These are phyloP conservation scores for Phyllosticta capitalensis DNA, from an alignment of 2,329 filamentous ascomycete species.

Conservation along the genomic window DNA sequence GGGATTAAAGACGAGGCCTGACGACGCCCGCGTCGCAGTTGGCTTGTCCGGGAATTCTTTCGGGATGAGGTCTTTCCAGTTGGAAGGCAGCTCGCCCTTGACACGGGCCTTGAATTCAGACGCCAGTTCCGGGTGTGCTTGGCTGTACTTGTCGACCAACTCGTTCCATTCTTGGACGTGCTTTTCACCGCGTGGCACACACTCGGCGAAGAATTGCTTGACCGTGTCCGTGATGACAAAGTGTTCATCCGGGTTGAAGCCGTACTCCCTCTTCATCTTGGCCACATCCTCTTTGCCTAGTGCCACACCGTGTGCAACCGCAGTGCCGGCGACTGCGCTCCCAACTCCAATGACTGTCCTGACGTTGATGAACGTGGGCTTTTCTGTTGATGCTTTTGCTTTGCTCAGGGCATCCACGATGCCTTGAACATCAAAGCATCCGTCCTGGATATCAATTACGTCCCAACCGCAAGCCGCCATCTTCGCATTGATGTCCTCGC, in stretches of 20 bases:
- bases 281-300: slow-evolving; percentile 46
- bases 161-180: slow-evolving; percentile 41
- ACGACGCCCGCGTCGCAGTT: slow-evolving; percentile 43
- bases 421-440: slow-evolving; percentile 41
- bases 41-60: slow-evolving; percentile 37
- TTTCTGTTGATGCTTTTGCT: slow-evolving; percentile 35
- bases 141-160: slow-evolving; percentile 35
- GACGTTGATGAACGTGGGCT: slow-evolving; percentile 51
- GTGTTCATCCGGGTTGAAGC: slow-evolving; percentile 40
- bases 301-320: slow-evolving; percentile 49
- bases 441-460: slow-evolving; percentile 46
- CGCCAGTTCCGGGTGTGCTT: slow-evolving; percentile 40
- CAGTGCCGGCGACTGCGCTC: slow-evolving; percentile 36
- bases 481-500: slow-evolving; percentile 49
- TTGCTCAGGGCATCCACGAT: slow-evolving; percentile 40
- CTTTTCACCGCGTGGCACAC: slow-evolving; percentile 37
- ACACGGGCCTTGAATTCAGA: slow-evolving; percentile 41
- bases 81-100: slow-evolving; percentile 37
- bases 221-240: slow-evolving; percentile 40
- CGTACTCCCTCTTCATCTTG: slow-evolving; percentile 43
- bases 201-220: slow-evolving; percentile 43
- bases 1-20: slow-evolving; percentile 44
- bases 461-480: slow-evolving; percentile 50
- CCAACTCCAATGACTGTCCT: slow-evolving; percentile 48
- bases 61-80: slow-evolving; percentile 44